phyloP scores from a whole-genome alignment of 2,329 filamentous ascomycete genomes.

The Diplocarpon rosae region DNA sequence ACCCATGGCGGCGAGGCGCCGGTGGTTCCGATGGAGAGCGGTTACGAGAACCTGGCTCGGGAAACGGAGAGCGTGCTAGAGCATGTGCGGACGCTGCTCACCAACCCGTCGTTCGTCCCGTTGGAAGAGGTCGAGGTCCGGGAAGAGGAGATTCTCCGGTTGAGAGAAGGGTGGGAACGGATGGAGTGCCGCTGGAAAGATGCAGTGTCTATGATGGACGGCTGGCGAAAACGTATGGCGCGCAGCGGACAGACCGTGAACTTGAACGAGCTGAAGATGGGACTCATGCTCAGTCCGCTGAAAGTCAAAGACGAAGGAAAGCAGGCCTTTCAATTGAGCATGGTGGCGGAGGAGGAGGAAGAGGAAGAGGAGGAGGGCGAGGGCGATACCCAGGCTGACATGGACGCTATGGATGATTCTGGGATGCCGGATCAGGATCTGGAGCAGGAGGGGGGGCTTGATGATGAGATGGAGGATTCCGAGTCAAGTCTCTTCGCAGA shows the following conservation, averaged over 20 bases:
- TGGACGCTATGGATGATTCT: conserved; percentile 27
- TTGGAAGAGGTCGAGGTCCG: conserved; percentile 89
- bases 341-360: conserved; percentile 20
- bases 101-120: conserved; percentile 91
- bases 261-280: conserved; percentile 55
- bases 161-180: conserved; percentile 81
- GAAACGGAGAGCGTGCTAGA: conserved; percentile 71
- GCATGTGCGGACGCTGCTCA: conserved; percentile 73
- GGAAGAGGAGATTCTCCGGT: conserved; percentile 76
- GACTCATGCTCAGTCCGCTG: conserved; percentile 51
- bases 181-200: conserved; percentile 90
- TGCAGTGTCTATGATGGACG: conserved; percentile 80
- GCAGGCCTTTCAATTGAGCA: conserved; percentile 27
- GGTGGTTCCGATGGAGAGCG: conserved; percentile 22
- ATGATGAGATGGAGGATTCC: conserved; percentile 18
- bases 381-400: conserved; percentile 27
- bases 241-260: conserved; percentile 59
- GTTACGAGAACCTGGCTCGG: conserved; percentile 54
- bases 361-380: conserved; percentile 20
- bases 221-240: conserved; percentile 77
- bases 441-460: conserved; percentile 5
- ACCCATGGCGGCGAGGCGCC: conserved; percentile 21
- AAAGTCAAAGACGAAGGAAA: conserved; percentile 42
- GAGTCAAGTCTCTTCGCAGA: conserved; percentile 38
- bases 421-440: conserved; percentile 7